These are phyloP conservation scores for Kazachstania sp. DNA, from an alignment of 1,139 yeast species.

Conservation along the genomic window DNA sequence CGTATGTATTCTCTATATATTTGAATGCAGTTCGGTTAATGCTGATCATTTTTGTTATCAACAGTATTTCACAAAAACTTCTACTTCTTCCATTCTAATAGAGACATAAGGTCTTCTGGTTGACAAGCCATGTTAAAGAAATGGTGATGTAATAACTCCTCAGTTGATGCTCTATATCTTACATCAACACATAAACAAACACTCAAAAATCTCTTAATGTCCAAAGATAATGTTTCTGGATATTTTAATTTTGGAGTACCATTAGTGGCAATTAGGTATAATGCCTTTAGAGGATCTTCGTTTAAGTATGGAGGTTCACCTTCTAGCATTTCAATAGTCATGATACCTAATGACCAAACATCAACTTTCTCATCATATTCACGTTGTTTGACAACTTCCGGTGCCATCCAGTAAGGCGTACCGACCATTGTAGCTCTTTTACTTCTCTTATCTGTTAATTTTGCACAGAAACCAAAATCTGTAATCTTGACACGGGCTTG, in stretches of 20 bases:
- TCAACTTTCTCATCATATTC: slow-evolving; percentile 96
- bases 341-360: slow-evolving; percentile 95
- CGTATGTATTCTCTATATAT: neutral
- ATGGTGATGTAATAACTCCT: slow-evolving; percentile 73
- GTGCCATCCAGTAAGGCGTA: slow-evolving; percentile 99
- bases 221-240: slow-evolving; percentile 70
- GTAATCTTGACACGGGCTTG: slow-evolving; percentile 89
- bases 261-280: slow-evolving; percentile 87
- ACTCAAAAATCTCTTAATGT: slow-evolving; percentile 78
- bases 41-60: too few species aligned
- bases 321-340: slow-evolving; percentile 98
- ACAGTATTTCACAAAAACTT: too few species aligned
- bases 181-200: slow-evolving; percentile 96
- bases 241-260: slow-evolving; percentile 93
- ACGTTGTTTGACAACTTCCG: slow-evolving; percentile 94
- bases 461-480: slow-evolving; percentile 97
- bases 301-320: slow-evolving; percentile 96
- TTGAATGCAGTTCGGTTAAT: neutral
- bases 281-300: slow-evolving; percentile 86
- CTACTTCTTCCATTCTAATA: slow-evolving; percentile 57
- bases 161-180: slow-evolving; percentile 81
- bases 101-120: slow-evolving; percentile 55
- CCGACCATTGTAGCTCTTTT: slow-evolving; percentile 99
- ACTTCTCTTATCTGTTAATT: slow-evolving; percentile 81
- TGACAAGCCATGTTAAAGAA: slow-evolving; percentile 69